Base-by-base conservation (phyloP, 257 asterid species). In the Eucommia ulmoides region DNA sequence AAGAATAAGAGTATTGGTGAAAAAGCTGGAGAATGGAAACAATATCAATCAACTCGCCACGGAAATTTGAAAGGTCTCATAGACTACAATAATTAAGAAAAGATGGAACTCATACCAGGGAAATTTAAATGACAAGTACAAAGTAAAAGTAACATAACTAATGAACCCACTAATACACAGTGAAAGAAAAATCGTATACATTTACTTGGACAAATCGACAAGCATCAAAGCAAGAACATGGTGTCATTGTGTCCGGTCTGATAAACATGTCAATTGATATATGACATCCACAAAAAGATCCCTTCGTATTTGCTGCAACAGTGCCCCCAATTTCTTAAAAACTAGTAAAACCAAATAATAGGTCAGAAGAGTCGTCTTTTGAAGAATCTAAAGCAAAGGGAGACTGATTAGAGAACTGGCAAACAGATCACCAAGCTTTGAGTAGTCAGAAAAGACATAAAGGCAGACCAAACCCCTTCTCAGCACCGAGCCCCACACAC, bases 1-100 rank as follows among this genome's bases (percentile, higher is more conserved):
- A 73, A 88, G 97, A 68, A 88, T 75, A 60, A 88, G 93, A 51
- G 91, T 81, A 63, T 81, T 83, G 71, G 95, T 88, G 72, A 88
- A 88, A 63, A 38, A 88, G 77, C 97, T 88, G 93, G 65, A 72
- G 15, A 58, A 61, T 42, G 53, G 41, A 63, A 66, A 48, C 20
- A 46, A 45, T 22, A 33, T 35, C 20, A 42, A 60, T 24, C 48
- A 33, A 52, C 38, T 42, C 33, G 20, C 49, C 12, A 26, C 5
- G 8, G 38, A 5, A 26, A 26, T 26, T 26, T 4, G 8, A 5
- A 26, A 26, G 12, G 12, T 26, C 8, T 12, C 16, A 38, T 38
- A 38, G n/a, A 38, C n/a, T 14, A 38, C 45, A 38, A 16, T 3
- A 16, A 3, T 18, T 18, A 35, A 35, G n/a, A 35, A 35, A 10